Evolutionary conservation across 2,329 filamentous ascomycete genomes (phyloP).

Genomic region (Didymella pinodella): DNA sequence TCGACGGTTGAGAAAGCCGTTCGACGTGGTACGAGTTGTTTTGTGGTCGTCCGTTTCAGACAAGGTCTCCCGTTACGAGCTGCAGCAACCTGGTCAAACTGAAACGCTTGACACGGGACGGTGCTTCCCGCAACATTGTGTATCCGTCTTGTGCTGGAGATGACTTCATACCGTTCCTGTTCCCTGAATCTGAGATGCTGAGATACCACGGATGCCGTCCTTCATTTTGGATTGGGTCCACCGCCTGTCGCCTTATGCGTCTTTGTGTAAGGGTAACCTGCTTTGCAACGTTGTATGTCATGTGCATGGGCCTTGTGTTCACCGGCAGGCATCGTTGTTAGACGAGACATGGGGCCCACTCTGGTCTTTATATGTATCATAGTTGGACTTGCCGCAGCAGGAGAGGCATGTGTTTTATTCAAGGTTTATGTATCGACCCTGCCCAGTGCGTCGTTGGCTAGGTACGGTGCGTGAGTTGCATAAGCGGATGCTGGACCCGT

Average conservation of each 20-base stretch:
- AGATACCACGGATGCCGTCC: constrained; percentile 12
- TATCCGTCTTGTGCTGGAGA: not conserved
- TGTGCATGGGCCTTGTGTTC: not conserved
- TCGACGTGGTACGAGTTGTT: constrained; percentile 14
- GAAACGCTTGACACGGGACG: constrained; percentile 15
- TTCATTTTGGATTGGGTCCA: constrained; percentile 3
- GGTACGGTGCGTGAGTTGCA: not conserved
- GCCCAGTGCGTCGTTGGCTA: not conserved
- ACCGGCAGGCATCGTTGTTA: not conserved
- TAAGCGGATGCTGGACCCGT: not conserved
- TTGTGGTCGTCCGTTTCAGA: constrained; percentile 10
- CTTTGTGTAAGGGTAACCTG: not conserved
- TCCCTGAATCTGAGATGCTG: constrained; percentile 13
- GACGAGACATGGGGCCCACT: not conserved
- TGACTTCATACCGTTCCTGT: constrained; percentile 1
- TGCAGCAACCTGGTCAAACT: constrained; percentile 9
- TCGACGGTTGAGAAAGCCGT: constrained; percentile 12
- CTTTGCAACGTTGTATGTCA: not conserved
- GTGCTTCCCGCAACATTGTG: constrained; percentile 1
- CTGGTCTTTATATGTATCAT: not conserved
- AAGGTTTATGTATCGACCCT: not conserved
- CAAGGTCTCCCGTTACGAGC: constrained; percentile 10
- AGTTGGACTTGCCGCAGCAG: not conserved
- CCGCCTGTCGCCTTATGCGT: not conserved
- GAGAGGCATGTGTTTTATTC: not conserved